phyloP scores from a whole-genome alignment of 2,329 filamentous ascomycete species.

The Diaporthe sp. region DNA sequence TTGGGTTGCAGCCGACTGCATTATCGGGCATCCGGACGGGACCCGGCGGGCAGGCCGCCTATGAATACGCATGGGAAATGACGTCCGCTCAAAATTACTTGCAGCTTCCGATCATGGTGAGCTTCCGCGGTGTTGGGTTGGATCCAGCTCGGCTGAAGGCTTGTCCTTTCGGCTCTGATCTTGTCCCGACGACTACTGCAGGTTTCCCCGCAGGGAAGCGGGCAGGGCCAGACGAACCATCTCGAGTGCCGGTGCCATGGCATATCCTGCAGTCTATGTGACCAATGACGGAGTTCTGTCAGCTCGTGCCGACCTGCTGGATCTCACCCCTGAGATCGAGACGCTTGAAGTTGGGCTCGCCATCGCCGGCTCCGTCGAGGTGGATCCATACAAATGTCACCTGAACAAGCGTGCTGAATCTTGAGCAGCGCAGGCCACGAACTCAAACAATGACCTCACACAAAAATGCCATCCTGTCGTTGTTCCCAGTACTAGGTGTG shows the following conservation, averaged over 20 bases:
- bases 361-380: background rate
- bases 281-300: background rate
- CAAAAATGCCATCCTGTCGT: background rate
- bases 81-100: background rate
- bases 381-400: background rate
- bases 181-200: conserved; percentile 2
- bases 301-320: background rate
- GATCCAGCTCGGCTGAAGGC: background rate
- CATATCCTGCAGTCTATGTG: background rate
- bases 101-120: background rate
- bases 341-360: background rate
- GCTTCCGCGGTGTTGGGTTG: background rate
- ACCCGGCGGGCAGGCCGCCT: background rate
- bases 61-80: background rate
- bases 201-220: background rate
- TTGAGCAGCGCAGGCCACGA: background rate
- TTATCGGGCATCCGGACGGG: too few species aligned
- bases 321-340: background rate
- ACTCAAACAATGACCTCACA: background rate
- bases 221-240: background rate
- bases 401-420: background rate
- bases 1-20: background rate
- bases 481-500: background rate
- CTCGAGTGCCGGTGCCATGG: background rate
- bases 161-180: background rate